A percentile compares a stretch with the other conserved stretches of the same genome.
These are phyloP conservation scores for Malassezia globosa DNA, from an alignment of 1,284 basidiomycete species.

Conservation along the genomic window DNA sequence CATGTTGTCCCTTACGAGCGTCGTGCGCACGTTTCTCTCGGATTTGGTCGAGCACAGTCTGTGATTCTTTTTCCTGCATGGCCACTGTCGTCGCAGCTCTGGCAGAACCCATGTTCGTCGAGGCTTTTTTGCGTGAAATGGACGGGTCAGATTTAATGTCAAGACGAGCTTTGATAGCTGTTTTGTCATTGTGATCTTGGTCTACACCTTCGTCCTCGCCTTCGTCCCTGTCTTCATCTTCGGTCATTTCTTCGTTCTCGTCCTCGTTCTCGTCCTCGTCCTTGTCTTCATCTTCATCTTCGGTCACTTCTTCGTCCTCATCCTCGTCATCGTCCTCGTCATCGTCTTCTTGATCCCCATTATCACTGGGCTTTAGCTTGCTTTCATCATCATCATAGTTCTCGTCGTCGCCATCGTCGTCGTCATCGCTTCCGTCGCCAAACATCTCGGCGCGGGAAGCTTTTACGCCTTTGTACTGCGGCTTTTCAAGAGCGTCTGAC, in stretches of 20 bases:
- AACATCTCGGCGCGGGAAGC: conserved; percentile 29
- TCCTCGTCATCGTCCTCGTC: conserved; percentile 7
- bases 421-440: conserved; percentile 18
- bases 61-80: conserved; percentile 23
- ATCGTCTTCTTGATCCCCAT: too few relatives aligned
- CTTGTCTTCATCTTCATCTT: conserved; percentile 10
- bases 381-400: conserved; percentile 6
- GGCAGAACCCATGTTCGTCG: conserved; percentile 1
- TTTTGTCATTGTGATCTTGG: not conserved
- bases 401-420: not conserved
- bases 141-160: not conserved
- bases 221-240: conserved; percentile 2
- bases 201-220: conserved; percentile 14
- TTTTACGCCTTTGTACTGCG: conserved; percentile 27
- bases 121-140: not conserved
- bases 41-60: conserved; percentile 23
- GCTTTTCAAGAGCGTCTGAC: conserved; percentile 20
- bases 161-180: not conserved
- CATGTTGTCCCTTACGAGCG: conserved; percentile 32
- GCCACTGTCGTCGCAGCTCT: conserved; percentile 16
- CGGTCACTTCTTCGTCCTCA: conserved; percentile 13
- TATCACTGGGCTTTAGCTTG: too few relatives aligned
- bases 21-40: conserved; percentile 26
- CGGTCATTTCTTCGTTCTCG: conserved; percentile 8
- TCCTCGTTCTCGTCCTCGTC: conserved; percentile 16